A percentile compares a stretch with the other conserved stretches of the same genome.
Conservation (phyloP, 139 green algal species). For the Mesotaenium endlicherianum region DNA sequence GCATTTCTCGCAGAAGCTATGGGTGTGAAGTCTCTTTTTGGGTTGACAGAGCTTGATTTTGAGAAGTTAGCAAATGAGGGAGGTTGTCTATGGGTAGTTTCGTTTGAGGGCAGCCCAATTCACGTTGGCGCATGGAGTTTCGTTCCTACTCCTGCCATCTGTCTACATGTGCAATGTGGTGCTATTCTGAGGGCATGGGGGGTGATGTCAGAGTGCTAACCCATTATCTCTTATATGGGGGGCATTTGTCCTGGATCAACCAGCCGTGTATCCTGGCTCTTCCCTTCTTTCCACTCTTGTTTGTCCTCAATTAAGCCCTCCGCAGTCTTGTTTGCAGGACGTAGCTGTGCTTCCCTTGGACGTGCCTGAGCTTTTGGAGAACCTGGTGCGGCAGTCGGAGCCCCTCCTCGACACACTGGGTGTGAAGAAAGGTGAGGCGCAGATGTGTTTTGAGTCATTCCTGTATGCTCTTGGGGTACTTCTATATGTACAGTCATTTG, state of each 20-base stretch:
- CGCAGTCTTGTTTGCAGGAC: slow-evolving; percentile 15
- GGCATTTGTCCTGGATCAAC: neutral
- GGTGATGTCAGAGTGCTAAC: neutral
- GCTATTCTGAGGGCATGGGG: slow-evolving; percentile 3
- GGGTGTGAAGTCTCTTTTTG: neutral
- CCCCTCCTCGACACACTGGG: slow-evolving; percentile 32
- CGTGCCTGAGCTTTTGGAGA: slow-evolving; percentile 37
- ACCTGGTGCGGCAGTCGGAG: slow-evolving; percentile 24
- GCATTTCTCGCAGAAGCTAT: neutral
- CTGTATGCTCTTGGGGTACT: neutral
- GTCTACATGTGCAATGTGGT: neutral
- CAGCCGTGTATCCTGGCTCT: neutral
- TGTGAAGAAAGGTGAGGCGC: slow-evolving; percentile 22
- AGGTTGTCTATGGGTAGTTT: too few relatives aligned
- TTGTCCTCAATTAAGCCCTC: neutral
- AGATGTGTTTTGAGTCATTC: slow-evolving; percentile 15
- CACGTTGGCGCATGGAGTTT: neutral
- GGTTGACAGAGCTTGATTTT: too few relatives aligned
- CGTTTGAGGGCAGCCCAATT: neutral
- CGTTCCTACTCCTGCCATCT: neutral
- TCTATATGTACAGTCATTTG: neutral
- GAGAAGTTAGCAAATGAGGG: too few relatives aligned
- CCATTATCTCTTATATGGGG: neutral
- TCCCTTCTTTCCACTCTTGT: neutral
- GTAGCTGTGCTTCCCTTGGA: slow-evolving; percentile 13